Base-by-base conservation (phyloP, 139 green algal genomes). In the Auxenochlorella pyrenoidosa region DNA sequence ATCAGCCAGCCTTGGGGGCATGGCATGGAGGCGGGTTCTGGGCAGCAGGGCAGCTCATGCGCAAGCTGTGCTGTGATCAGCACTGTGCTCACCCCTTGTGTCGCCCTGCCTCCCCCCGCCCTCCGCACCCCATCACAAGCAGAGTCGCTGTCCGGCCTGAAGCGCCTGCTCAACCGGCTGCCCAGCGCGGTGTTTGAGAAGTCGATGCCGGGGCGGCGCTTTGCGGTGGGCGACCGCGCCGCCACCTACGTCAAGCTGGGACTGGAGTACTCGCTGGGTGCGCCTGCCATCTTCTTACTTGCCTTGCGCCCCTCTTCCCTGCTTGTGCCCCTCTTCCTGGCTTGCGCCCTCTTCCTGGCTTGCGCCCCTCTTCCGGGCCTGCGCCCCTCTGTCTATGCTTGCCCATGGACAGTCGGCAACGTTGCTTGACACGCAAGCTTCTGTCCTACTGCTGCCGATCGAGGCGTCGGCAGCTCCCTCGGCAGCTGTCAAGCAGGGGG, bases 221-320 rank as follows among this genome's bases (percentile, higher is more conserved):
- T 95, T 90, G 93, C 68, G 0, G 12, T 94, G 22, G 71, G 32
- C 15, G 83, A 92, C 68, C 91, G 96, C 26, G 76, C 91, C 0
- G 90, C 88, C 21, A 97, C 95, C 88, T 83, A 65, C 41, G 81
- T 97, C 2, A 85, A 85, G 80, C 40, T 85, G 60, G 80, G 80
- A 75, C 75, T 96, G 28, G 94, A 99, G 93, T 99, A 99, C 90
- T 93, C 83, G 34, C 89, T 98, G 82, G 94, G 95, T 5, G 97
- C 97, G 41, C 15, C 36, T 38, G 72, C 32, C 72, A 28, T 41
- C 41, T 60, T 22, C 5, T 75, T 72, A 15, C 13, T 72, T 43
- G 16, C 21, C 43, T 26, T 43, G 16, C 13, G 70, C 28, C 21
- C 16, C 28, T 18, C 6, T 76, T 5, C 63, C 28, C 12, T 58